These are phyloP conservation scores for Carex kokanica DNA, from an alignment of 176 grass and related monocot species.

Conservation along the genomic window DNA sequence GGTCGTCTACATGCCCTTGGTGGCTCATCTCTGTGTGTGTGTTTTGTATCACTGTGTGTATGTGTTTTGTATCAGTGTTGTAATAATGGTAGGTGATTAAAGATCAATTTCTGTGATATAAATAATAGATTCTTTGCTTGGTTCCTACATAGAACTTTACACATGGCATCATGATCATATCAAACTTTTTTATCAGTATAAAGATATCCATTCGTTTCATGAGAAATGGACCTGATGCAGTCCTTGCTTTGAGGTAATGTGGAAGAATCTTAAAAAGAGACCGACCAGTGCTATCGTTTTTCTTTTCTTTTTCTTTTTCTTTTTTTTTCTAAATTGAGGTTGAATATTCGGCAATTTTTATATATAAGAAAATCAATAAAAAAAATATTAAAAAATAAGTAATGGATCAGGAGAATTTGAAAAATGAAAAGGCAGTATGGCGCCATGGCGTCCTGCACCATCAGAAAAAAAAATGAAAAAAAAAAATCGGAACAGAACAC, in stretches of 20 bases:
- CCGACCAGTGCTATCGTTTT: not conserved
- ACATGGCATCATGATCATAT: not conserved
- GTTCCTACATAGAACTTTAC: not conserved
- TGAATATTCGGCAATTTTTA: too few relatives aligned
- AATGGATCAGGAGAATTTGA: too few relatives aligned
- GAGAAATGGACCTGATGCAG: not conserved
- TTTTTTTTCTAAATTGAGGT: not conserved
- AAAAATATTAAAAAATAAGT: too few relatives aligned
- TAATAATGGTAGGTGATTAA: not conserved
- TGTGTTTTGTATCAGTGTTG: not conserved
- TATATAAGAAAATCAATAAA: too few relatives aligned
- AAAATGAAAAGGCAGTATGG: too few relatives aligned
- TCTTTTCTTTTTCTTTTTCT: not conserved
- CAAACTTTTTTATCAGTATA: not conserved
- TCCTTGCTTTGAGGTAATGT: not conserved
- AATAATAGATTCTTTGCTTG: constrained; percentile 18
- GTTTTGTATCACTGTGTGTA: too few relatives aligned
- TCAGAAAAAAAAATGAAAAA: too few relatives aligned
- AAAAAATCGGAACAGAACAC: too few relatives aligned
- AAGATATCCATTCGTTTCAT: not conserved
- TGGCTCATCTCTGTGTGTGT: not conserved
- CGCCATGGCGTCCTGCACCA: too few relatives aligned
- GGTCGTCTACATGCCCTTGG: not conserved
- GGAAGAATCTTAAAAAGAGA: not conserved
- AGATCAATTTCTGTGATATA: not conserved